phyloP scores from a whole-genome alignment of 192 early-diverging fungal species.

The Phycomyces blakesleeanus region DNA sequence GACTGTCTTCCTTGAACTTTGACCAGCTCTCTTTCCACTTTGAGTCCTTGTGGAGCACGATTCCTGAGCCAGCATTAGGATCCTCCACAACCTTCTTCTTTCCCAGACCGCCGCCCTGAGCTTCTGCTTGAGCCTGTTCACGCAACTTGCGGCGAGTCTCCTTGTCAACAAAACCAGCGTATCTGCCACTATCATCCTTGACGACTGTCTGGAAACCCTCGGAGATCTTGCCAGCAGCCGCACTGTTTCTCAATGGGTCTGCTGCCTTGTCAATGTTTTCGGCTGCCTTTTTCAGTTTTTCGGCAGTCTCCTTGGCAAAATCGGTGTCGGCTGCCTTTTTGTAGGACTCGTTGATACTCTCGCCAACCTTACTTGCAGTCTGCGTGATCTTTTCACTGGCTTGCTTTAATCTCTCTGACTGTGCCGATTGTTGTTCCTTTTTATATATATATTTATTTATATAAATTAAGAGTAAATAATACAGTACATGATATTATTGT shows the following conservation, averaged over 20 bases:
- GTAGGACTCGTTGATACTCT: conserved; percentile 56
- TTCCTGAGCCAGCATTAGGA: conserved; percentile 62
- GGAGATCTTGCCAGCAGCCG: conserved; percentile 57
- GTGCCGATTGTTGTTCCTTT: conserved; percentile 28
- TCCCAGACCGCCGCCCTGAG: conserved; percentile 17
- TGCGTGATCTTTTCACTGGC: conserved; percentile 65
- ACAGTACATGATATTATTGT: too few relatives aligned
- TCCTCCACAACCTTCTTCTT: conserved; percentile 27
- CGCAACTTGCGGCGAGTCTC: conserved; percentile 61
- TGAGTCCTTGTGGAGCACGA: conserved; percentile 84
- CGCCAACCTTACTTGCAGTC: conserved; percentile 69
- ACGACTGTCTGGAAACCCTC: conserved; percentile 64
- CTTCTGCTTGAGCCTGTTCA: conserved; percentile 36
- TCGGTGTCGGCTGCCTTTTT: conserved; percentile 68
- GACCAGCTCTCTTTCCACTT: conserved; percentile 89
- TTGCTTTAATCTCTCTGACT: conserved; percentile 51
- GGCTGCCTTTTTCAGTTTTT: conserved; percentile 50
- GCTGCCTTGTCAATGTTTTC: conserved; percentile 34
- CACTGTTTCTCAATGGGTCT: conserved; percentile 33
- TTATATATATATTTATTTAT: not conserved
- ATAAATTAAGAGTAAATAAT: too few relatives aligned
- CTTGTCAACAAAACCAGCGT: conserved; percentile 74
- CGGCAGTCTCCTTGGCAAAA: conserved; percentile 76
- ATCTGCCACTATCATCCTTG: conserved; percentile 65
- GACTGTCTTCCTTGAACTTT: conserved; percentile 85